A percentile compares a stretch with the other conserved stretches of the same genome.
phyloP scores from a whole-genome alignment of 2,329 filamentous ascomycete genomes.

The Botrytis tulipae region DNA sequence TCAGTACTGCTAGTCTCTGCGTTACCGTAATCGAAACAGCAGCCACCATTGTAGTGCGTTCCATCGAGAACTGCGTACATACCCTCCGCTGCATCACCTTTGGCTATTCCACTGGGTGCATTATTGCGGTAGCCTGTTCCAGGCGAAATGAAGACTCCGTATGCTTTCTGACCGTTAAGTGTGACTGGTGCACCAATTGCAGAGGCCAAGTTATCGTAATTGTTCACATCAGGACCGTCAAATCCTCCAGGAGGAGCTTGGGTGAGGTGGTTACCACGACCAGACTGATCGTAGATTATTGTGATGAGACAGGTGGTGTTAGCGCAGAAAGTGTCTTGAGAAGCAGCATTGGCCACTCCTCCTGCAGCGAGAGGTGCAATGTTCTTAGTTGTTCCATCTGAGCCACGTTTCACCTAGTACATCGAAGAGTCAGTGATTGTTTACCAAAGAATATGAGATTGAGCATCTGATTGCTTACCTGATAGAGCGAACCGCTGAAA shows the following conservation, averaged over 20 bases:
- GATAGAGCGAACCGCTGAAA: conserved; percentile 56
- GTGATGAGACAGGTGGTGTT: conserved; percentile 62
- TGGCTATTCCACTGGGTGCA: conserved; percentile 50
- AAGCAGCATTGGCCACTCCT: conserved; percentile 59
- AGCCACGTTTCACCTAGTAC: conserved; percentile 50
- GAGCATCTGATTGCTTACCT: conserved; percentile 34
- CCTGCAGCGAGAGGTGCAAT: conserved; percentile 51
- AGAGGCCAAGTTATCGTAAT: conserved; percentile 58
- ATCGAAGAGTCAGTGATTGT: neutral
- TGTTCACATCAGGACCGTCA: conserved; percentile 52
- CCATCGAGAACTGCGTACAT: conserved; percentile 62
- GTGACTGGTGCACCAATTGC: conserved; percentile 61
- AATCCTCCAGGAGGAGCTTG: conserved; percentile 59
- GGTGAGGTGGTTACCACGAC: conserved; percentile 59
- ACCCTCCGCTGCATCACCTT: conserved; percentile 54
- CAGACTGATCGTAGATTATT: conserved; percentile 66
- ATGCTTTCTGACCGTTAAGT: conserved; percentile 59
- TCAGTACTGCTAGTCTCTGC: conserved; percentile 52
- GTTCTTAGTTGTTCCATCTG: conserved; percentile 42
- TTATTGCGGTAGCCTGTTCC: conserved; percentile 64
- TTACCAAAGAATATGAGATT: neutral
- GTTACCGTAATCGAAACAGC: conserved; percentile 59
- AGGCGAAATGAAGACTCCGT: conserved; percentile 61
- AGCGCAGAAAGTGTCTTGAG: conserved; percentile 61
- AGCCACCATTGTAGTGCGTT: conserved; percentile 56